phyloP scores from a whole-genome alignment of 2,329 filamentous ascomycete genomes.

The Xylariaceae sp. region DNA sequence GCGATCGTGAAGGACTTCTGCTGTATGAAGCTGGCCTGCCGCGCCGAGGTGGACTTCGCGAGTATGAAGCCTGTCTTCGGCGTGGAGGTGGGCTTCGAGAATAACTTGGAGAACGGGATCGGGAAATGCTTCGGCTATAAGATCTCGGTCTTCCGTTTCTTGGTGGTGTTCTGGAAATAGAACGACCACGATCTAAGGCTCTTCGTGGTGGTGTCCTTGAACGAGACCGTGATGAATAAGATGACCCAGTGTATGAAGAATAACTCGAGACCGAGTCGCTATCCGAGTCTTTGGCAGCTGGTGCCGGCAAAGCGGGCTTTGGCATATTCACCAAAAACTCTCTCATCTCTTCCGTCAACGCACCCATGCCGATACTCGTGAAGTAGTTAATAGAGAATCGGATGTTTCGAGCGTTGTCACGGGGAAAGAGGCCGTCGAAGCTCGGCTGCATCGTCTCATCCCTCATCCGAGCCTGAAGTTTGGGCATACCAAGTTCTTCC shows the following conservation, averaged over 20 bases:
- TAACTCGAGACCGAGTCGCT: slow-evolving; percentile 76
- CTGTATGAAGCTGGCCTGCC: slow-evolving; percentile 31
- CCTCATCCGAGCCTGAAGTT: slow-evolving; percentile 70
- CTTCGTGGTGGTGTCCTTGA: slow-evolving; percentile 41
- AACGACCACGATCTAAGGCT: slow-evolving; percentile 36
- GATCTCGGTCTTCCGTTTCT: slow-evolving; percentile 32
- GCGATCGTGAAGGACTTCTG: slow-evolving; percentile 14
- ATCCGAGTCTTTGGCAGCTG: slow-evolving; percentile 59
- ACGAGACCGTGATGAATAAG: slow-evolving; percentile 53
- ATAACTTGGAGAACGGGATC: slow-evolving; percentile 31
- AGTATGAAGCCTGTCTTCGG: slow-evolving; percentile 27
- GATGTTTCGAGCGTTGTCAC: slow-evolving; percentile 83
- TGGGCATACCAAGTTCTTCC: slow-evolving; percentile 81
- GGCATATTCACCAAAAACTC: slow-evolving; percentile 86
- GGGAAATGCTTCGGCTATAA: slow-evolving; percentile 36
- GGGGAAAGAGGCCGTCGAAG: slow-evolving; percentile 85
- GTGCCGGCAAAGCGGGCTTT: slow-evolving; percentile 73
- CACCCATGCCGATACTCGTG: slow-evolving; percentile 94
- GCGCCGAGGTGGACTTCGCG: slow-evolving; percentile 33
- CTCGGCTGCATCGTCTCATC: slow-evolving; percentile 76
- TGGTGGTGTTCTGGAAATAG: slow-evolving; percentile 34
- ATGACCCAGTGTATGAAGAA: slow-evolving; percentile 67
- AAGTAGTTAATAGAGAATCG: slow-evolving; percentile 99
- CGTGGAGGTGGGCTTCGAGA: slow-evolving; percentile 20
- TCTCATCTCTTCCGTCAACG: slow-evolving; percentile 91